These are phyloP conservation scores for Centrapalus pauciflorus DNA, from an alignment of 129 eudicot genomes.

Conservation along the genomic window DNA sequence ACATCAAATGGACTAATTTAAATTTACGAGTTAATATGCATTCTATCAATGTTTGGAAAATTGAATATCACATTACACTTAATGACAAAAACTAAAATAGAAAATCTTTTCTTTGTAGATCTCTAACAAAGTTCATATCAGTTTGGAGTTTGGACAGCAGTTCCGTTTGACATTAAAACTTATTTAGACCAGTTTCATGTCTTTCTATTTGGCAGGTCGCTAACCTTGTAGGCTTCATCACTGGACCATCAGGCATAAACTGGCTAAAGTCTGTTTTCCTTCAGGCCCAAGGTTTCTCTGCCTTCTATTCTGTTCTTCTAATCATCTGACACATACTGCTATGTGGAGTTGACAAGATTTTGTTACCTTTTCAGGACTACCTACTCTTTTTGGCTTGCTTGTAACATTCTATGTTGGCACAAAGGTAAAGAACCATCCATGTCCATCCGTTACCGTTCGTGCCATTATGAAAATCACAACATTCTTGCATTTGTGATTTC, in stretches of 20 bases:
- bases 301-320: constrained; percentile 1
- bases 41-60: background rate
- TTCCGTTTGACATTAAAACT: background rate
- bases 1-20: background rate
- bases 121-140: constrained; percentile 1
- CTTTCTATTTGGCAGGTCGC: constrained; percentile 61
- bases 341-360: background rate
- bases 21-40: background rate
- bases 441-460: too few relatives aligned
- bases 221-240: constrained; percentile 90
- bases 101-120: background rate
- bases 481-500: background rate
- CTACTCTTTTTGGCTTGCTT: constrained; percentile 61
- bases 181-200: background rate
- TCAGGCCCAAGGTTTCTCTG: constrained; percentile 50
- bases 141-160: background rate
- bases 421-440: constrained; percentile 44
- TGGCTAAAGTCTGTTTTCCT: constrained; percentile 73
- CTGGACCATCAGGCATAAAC: constrained; percentile 88
- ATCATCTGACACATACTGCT: background rate
- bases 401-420: constrained; percentile 78
- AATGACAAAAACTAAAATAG: background rate
- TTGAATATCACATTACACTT: background rate
- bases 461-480: background rate
- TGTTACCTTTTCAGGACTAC: constrained; percentile 46